Evolutionary conservation across 306 rosid genomes (phyloP).

Genomic region (Dryas octopetala): DNA sequence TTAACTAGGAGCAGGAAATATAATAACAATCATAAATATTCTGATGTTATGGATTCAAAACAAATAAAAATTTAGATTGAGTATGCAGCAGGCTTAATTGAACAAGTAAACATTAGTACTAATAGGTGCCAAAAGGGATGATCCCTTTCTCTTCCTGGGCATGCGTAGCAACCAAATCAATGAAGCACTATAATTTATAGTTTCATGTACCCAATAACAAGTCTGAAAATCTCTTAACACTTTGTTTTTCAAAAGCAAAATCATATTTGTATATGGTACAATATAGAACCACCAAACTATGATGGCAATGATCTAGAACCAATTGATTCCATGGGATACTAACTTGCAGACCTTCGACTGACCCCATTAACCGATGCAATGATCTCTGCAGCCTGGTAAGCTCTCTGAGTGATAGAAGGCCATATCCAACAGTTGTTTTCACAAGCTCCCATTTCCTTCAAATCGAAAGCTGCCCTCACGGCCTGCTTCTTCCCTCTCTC

Average conservation of each 20-base stretch:
- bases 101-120: not conserved
- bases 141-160: too few relatives aligned
- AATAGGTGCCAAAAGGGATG: not conserved
- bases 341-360: constrained; percentile 58
- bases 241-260: too few relatives aligned
- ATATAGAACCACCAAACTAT: too few relatives aligned
- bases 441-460: constrained; percentile 85
- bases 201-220: not conserved
- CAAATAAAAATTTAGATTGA: not conserved
- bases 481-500: constrained; percentile 78
- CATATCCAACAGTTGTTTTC: constrained; percentile 87
- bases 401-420: constrained; percentile 97
- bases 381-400: constrained; percentile 92
- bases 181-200: not conserved
- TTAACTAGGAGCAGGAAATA: not conserved
- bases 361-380: constrained; percentile 78
- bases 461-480: constrained; percentile 62
- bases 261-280: too few relatives aligned
- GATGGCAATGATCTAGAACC: not conserved
- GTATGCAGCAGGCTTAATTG: not conserved
- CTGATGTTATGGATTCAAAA: not conserved
- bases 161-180: too few relatives aligned
- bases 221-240: not conserved
- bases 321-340: not conserved
- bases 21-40: not conserved